Base-by-base conservation (phyloP, 2,329 filamentous ascomycete species). In the Penicillium sp. region DNA sequence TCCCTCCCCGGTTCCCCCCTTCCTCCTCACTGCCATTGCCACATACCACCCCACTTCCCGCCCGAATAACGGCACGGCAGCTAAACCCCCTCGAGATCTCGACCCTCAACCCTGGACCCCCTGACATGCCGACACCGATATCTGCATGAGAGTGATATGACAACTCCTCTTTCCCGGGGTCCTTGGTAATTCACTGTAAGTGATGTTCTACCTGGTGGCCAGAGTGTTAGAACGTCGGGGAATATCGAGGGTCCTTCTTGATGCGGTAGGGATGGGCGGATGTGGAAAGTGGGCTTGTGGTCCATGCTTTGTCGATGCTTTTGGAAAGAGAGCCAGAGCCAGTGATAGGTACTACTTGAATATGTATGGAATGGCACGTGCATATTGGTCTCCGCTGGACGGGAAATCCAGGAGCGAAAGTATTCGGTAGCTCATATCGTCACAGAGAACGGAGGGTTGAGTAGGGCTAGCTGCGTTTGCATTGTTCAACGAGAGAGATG, bases 221-320 rank as follows among this genome's bases (percentile, higher is more conserved):
- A 37, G 28, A 38, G 35, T 26, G 37, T 11, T 22, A 1, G 35
- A 14, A 13, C 19, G 26, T 52, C 55, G 55, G 55, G 37, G 40
- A 43, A 56, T 53, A 51, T 56, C 30, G 11, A 46, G 45, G 13
- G 54, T 60, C 25, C 26, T 61, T 59, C 58, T 58, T 19, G 48
- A 43, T 52, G 16, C 25, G 49, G 55, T 16, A 63, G 33, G 26
- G 53, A 59, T 65, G 38, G 40, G 26, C 55, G 14, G 25, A 26
- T 48, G 19, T 33, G 11, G 28, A 45, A 22, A 28, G 11, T 30
- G 28, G 28, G 33, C 38, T 30, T 19, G 19, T 25, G 49, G 46
- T 49, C 46, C 22, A 49, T 49, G 28, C 28, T 19, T 30, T 35
- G 46, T 49, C 46, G 19, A 49, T 49, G 28, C 28, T 19, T 30